Evolutionary conservation across 2,329 filamentous ascomycete species (phyloP), one percentile per base, ranked within the genome.

Genomic region (Colletotrichum orbiculare): DNA sequence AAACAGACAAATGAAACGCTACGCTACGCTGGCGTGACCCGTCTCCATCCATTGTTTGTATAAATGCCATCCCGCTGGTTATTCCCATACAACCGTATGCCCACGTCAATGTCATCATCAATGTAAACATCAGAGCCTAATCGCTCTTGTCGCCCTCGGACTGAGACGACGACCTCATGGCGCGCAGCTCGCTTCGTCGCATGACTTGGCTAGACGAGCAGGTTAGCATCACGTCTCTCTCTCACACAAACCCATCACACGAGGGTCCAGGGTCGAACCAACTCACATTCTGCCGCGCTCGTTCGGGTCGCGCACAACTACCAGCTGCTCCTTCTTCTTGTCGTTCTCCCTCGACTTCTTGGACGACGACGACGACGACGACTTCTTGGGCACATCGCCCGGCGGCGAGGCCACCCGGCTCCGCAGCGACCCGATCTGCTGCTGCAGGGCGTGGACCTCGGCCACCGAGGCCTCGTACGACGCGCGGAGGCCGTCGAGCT

Each of bases 281-380:
- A 60, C 67, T 68, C 42, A 68, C 67, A 68, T 65, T 25, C 53
- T 60, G n/a, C 61, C 60, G 17, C 67, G 60, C 33, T 68, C 67
- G 15, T 56, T 66, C 35, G 67, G 67, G 50, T 68, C 62, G 2
- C 67, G 60, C 7, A 68, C 57, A 2, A 68, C 65, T 15, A 68
- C 65, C 54, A 68, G 35, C 56, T 68, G 64, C 17, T 66, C 64
- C 54, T 64, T 57, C 57, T 68, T 68, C 54, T 67, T 67, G 11
- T 67, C 67, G 35, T 47, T 52, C 6, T 68, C 65, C 50, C 67
- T 68, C 17, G 52, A 64, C 15, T 57, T 63, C 15, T 25, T 25
- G 4, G 25, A 25, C 25, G 54, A 37, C 38, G 63, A 61, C 12
- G 25, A 25, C 25, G 54, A 37, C 38, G 63, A 61, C 12, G 62